phyloP scores from a whole-genome alignment of 305 asterid genomes.

The Solanum hybrid region DNA sequence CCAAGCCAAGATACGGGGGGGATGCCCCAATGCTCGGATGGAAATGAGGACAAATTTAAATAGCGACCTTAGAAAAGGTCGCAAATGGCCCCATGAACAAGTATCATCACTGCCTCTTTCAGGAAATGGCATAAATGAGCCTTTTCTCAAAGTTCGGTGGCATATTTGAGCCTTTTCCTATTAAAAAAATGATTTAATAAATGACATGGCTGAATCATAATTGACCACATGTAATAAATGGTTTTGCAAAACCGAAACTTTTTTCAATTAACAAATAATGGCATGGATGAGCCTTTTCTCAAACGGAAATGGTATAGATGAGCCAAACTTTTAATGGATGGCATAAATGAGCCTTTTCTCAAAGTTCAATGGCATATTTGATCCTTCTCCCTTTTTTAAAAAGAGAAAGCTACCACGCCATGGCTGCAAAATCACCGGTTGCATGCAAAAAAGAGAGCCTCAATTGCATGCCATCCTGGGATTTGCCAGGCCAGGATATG shows the following conservation, averaged over 20 bases:
- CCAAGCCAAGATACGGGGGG: constrained; percentile 3
- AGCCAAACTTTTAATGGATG: background rate
- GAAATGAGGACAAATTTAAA: background rate
- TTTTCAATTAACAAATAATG: background rate
- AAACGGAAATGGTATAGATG: background rate
- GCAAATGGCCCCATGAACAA: background rate
- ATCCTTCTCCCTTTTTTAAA: background rate
- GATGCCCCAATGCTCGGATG: background rate
- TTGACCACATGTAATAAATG: background rate
- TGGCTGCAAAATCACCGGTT: background rate
- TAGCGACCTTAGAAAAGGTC: background rate
- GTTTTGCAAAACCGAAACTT: background rate
- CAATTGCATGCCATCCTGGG: background rate
- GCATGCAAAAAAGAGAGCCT: background rate
- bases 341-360: background rate
- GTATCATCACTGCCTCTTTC: background rate
- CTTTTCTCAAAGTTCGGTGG: background rate
- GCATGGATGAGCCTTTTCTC: background rate
- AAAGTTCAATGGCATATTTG: background rate
- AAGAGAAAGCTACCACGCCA: background rate
- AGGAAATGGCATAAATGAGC: background rate
- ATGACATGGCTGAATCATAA: background rate
- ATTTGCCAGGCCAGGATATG: background rate
- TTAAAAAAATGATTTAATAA: background rate
- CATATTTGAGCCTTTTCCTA: background rate